Evolutionary conservation across 306 rosid genomes (phyloP), one percentile per base, ranked within the genome.

Genomic region (Purshia tridentata): DNA sequence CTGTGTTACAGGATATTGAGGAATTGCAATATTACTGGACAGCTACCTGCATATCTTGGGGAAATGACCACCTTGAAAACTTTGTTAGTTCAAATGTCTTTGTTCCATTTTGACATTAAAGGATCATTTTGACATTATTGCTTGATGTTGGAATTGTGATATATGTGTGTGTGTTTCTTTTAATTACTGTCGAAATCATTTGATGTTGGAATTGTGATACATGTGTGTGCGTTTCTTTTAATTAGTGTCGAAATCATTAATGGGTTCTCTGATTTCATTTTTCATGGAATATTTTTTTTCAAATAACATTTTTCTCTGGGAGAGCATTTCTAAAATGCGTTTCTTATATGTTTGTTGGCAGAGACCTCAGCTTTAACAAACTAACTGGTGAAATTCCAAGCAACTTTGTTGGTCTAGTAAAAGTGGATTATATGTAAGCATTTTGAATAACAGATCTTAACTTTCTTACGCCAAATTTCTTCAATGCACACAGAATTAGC

Each of bases 281-380:
- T n/a, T n/a, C n/a, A n/a, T n/a, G n/a, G 45, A 42, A 7, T 42
- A 42, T 42, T 3, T 4, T 42, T 42, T 42, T 42, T 42, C 7
- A 7, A 3, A 42, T 42, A 42, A 3, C 7, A 42, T 42, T 7
- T 42, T 0, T 5, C 6, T 41, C 22, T 9, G 0, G 7, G 5
- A 40, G 3, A 29, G 14, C 7, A 6, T 62, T 23, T 20, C n/a
- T 23, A 15, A 18, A 49, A 13, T 46, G 22, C 54, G 72, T 60
- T 44, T 41, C 39, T 42, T 61, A 53, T n/a, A 45, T 16, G 46
- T 59, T 59, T 8, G n/a, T 45, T 69, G 78, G 67, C 94, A 93
- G 97, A 82, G 98, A 93, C 75, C 89, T 93, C 66, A 88, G 98
- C 83, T 89, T 83, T 64, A 93, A 93, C 83, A 81, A 82, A 49